These are phyloP conservation scores for Nymphaea thermarum DNA, from an alignment of 164 flowering plant genomes.

Conservation along the genomic window DNA sequence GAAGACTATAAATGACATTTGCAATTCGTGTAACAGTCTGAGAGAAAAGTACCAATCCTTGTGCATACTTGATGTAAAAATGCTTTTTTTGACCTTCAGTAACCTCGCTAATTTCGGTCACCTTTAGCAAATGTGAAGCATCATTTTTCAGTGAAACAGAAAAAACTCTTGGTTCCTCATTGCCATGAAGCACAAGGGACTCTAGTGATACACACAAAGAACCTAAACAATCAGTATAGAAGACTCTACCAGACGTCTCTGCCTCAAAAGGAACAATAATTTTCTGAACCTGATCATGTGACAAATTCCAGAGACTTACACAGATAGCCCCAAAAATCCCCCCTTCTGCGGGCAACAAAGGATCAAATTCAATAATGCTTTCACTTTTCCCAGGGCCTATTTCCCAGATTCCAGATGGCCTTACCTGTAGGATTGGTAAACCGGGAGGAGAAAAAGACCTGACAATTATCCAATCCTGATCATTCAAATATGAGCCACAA, in stretches of 20 bases:
- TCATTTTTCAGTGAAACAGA: conserved; percentile 42
- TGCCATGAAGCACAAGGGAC: conserved; percentile 23
- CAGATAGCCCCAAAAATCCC: conserved; percentile 41
- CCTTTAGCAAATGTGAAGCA: conserved; percentile 32
- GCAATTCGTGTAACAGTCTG: conserved; percentile 47
- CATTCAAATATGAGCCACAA: conserved; percentile 11
- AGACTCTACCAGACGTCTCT: conserved; percentile 21
- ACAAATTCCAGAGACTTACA: conserved; percentile 39
- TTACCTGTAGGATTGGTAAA: conserved; percentile 33
- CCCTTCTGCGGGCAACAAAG: conserved; percentile 26
- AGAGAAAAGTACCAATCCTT: conserved; percentile 62
- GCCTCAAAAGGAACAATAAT: conserved; percentile 64
- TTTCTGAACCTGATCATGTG: conserved; percentile 27
- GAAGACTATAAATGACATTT: conserved; percentile 22
- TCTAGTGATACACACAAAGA: conserved; percentile 39
- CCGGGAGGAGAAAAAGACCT: conserved; percentile 20
- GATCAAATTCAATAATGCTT: conserved; percentile 38
- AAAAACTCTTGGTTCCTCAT: conserved; percentile 17
- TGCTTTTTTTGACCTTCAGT: conserved; percentile 17
- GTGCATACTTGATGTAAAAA: conserved; percentile 39
- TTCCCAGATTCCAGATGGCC: conserved; percentile 50
- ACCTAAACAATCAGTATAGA: conserved; percentile 17
- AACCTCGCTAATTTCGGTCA: conserved; percentile 40
- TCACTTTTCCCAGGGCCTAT: conserved; percentile 39
- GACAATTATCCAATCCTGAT: conserved; percentile 31